Evolutionary conservation across 495 filamentous ascomycete genomes (phyloP).

Genomic region (Lichenothelia convexa): DNA sequence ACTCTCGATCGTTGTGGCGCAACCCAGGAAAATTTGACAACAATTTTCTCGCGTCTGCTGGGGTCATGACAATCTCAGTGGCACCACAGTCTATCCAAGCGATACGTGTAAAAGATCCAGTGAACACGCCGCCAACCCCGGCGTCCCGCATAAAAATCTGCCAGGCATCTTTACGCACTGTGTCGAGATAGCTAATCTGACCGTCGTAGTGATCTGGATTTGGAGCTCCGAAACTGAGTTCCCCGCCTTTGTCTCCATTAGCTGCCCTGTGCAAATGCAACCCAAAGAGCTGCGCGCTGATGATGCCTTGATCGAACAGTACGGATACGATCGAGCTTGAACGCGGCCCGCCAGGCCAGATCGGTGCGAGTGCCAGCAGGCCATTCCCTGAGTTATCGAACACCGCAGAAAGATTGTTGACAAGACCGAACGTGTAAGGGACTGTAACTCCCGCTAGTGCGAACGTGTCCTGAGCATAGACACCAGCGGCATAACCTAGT

Average conservation of each 20-base stretch:
- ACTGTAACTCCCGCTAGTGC: conserved; percentile 44
- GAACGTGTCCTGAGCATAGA: conserved; percentile 41
- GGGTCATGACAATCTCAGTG: conserved; percentile 50
- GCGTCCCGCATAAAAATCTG: conserved; percentile 47
- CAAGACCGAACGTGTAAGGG: conserved; percentile 48
- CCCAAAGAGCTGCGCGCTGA: conserved; percentile 47
- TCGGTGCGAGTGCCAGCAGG: conserved; percentile 18
- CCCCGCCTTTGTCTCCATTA: conserved; percentile 50
- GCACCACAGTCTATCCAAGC: conserved; percentile 74
- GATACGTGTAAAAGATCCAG: conserved; percentile 28
- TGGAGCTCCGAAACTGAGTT: conserved; percentile 55
- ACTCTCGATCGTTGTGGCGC: conserved; percentile 32
- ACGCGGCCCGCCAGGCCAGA: too few relatives aligned
- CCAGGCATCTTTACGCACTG: conserved; percentile 34
- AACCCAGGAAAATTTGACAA: conserved; percentile 49
- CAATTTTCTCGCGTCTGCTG: conserved; percentile 41
- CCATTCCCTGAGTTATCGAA: conserved; percentile 59
- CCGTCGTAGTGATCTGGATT: conserved; percentile 48
- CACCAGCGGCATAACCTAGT: conserved; percentile 46
- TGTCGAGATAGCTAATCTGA: conserved; percentile 41
- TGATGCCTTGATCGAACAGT: conserved; percentile 34
- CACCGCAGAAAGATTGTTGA: conserved; percentile 42
- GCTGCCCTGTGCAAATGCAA: conserved; percentile 44
- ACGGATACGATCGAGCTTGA: conserved; percentile 48
- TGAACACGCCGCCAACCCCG: conserved; percentile 39